A percentile compares a stretch with the other conserved stretches of the same genome.
Evolutionary conservation across 805 yeast genomes (phyloP).

Genomic region (Saturnispora kantuleensis): DNA sequence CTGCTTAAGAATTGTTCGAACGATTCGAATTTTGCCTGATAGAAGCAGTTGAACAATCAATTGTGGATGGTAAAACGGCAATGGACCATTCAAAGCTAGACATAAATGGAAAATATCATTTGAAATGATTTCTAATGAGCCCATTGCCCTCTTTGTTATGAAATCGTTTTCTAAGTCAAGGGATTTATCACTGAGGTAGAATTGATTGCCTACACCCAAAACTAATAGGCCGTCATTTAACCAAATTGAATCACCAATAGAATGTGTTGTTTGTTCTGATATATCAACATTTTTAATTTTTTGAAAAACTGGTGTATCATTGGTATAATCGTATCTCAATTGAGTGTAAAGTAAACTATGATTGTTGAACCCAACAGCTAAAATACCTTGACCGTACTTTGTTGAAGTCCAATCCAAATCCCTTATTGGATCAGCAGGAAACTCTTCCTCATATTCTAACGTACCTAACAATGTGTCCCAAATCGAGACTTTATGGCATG

Average conservation of each 20-base stretch:
- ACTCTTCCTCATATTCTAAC: slow-evolving; percentile 49
- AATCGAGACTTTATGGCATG: slow-evolving; percentile 44
- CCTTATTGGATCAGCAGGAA: slow-evolving; percentile 31
- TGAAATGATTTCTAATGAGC: slow-evolving; percentile 45
- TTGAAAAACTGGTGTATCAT: slow-evolving; percentile 65
- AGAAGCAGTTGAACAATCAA: slow-evolving; percentile 66
- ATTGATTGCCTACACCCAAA: slow-evolving; percentile 83
- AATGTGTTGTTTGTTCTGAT: slow-evolving; percentile 60
- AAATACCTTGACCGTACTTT: slow-evolving; percentile 52
- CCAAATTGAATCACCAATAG: slow-evolving; percentile 88
- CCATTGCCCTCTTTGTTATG: slow-evolving; percentile 44
- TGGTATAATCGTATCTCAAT: slow-evolving; percentile 81
- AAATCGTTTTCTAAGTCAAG: slow-evolving; percentile 43
- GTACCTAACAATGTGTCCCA: slow-evolving; percentile 71
- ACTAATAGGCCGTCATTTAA: slow-evolving; percentile 67
- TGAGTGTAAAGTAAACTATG: slow-evolving; percentile 66
- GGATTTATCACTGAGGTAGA: slow-evolving; percentile 67
- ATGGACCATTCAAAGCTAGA: slow-evolving; percentile 74
- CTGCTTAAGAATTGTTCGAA: slow-evolving; percentile 43
- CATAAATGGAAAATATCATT: slow-evolving; percentile 59
- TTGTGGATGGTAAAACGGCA: slow-evolving; percentile 89
- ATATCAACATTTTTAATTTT: slow-evolving; percentile 68
- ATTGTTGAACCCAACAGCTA: slow-evolving; percentile 68
- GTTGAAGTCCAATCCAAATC: slow-evolving; percentile 89
- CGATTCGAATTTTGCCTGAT: slow-evolving; percentile 46